A percentile compares a stretch with the other conserved stretches of the same genome.
These are phyloP conservation scores for Lanzia echinophila DNA, from an alignment of 2,329 filamentous ascomycete genomes.

Conservation along the genomic window DNA sequence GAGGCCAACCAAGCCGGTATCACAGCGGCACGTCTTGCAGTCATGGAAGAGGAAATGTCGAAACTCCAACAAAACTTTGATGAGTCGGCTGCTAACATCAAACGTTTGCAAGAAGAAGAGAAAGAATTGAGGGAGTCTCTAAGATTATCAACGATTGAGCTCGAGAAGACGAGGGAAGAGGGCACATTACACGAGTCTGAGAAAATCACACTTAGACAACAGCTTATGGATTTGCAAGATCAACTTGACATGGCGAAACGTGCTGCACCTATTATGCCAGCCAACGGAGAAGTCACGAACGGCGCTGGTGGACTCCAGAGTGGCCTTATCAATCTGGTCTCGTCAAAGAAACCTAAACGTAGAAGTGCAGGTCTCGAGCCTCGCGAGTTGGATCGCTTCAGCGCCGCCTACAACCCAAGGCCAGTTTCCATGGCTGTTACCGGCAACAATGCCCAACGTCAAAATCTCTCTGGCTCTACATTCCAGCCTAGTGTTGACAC, in stretches of 20 bases:
- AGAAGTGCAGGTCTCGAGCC: constrained; percentile 84
- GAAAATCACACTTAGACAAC: constrained; percentile 77
- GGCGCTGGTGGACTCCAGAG: constrained; percentile 53
- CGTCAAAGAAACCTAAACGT: constrained; percentile 94
- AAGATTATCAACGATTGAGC: constrained; percentile 68
- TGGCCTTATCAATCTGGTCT: constrained; percentile 92
- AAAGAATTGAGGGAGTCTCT: constrained; percentile 77
- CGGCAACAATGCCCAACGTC: constrained; percentile 54
- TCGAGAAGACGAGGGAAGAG: constrained; percentile 70
- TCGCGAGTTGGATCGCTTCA: constrained; percentile 83
- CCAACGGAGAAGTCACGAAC: constrained; percentile 63
- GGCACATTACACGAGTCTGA: constrained; percentile 76
- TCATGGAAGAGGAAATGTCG: constrained; percentile 93
- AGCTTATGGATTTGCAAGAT: constrained; percentile 84
- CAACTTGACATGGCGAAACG: constrained; percentile 84
- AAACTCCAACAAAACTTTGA: constrained; percentile 84
- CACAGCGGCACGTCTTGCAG: constrained; percentile 78
- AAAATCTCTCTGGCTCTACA: constrained; percentile 66
- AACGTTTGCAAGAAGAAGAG: constrained; percentile 92
- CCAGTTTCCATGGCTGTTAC: constrained; percentile 93
- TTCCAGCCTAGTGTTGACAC: constrained; percentile 80
- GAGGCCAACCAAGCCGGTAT: constrained; percentile 98
- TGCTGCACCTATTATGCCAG: constrained; percentile 48
- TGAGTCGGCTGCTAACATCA: constrained; percentile 84
- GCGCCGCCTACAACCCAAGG: constrained; percentile 84